phyloP scores from a whole-genome alignment of 768 basidiomycete genomes.

The Pholiota microspora region DNA sequence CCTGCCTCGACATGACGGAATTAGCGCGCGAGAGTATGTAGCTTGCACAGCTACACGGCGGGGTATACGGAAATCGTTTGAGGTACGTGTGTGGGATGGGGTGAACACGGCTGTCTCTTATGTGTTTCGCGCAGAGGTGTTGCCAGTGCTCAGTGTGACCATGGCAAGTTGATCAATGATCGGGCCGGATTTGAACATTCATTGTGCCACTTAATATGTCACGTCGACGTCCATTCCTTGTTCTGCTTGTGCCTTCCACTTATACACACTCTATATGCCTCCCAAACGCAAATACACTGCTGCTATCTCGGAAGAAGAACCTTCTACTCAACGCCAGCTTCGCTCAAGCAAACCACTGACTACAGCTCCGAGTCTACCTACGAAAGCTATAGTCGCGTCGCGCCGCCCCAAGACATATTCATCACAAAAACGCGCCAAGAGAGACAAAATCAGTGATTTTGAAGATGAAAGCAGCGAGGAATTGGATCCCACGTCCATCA shows the following conservation, averaged over 20 bases:
- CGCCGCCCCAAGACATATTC: background rate
- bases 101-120: no score
- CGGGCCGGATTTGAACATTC: background rate
- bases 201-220: background rate
- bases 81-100: no score
- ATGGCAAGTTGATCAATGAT: slow-evolving; percentile 1
- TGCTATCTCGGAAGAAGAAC: background rate
- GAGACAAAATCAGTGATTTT: background rate
- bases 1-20: slow-evolving; percentile 16
- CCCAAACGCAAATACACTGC: slow-evolving; percentile 4
- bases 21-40: no score
- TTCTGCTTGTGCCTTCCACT: background rate
- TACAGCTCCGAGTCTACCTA: background rate
- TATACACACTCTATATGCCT: background rate
- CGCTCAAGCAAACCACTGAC: background rate
- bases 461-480: background rate
- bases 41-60: no score
- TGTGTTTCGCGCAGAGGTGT: background rate
- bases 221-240: background rate
- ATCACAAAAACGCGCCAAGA: slow-evolving; percentile 3
- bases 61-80: no score
- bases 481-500: background rate
- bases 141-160: background rate
- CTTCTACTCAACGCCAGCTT: slow-evolving; percentile 1
- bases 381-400: slow-evolving; percentile 4